Conservation (phyloP, 768 basidiomycete species). For the Boletus sp. region DNA sequence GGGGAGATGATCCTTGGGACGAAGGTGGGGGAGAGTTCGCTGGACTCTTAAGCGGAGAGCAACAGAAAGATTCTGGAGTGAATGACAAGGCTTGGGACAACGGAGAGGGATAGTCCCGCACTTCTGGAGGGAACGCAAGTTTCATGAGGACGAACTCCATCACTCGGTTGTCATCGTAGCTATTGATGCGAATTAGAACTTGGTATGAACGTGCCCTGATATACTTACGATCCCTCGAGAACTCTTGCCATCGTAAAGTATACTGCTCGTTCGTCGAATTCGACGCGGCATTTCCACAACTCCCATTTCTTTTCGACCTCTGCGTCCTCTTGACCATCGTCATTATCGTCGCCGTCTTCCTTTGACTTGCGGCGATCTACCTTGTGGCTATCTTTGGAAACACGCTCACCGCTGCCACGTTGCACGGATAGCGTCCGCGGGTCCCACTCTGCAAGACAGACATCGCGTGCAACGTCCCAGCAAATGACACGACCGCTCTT, state of each 20-base stretch:
- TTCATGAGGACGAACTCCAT: constrained; percentile 75
- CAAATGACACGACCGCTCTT: constrained; percentile 74
- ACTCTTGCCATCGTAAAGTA: constrained; percentile 76
- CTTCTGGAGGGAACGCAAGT: constrained; percentile 53
- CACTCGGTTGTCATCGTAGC: constrained; percentile 57
- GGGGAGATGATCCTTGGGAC: constrained; percentile 28
- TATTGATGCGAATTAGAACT: constrained; percentile 21
- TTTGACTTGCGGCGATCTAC: constrained; percentile 7
- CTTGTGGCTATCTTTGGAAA: constrained; percentile 7
- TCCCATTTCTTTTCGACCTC: constrained; percentile 51
- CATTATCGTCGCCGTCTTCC: constrained; percentile 13
- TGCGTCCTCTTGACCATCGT: neutral
- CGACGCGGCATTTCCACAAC: constrained; percentile 75
- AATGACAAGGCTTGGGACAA: constrained; percentile 13
- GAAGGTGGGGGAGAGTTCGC: constrained; percentile 27
- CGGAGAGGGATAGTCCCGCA: constrained; percentile 32
- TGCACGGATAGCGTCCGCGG: constrained; percentile 34
- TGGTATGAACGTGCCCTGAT: neutral
- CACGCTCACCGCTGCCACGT: neutral
- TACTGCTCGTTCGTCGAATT: constrained; percentile 67
- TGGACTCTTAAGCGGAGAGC: constrained; percentile 25
- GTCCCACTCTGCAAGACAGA: constrained; percentile 66
- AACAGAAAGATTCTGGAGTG: constrained; percentile 11
- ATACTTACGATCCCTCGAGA: constrained; percentile 45
- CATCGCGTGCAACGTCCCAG: constrained; percentile 66